Conservation (phyloP, 2,329 filamentous ascomycete genomes). For the Aureobasidium sp. region DNA sequence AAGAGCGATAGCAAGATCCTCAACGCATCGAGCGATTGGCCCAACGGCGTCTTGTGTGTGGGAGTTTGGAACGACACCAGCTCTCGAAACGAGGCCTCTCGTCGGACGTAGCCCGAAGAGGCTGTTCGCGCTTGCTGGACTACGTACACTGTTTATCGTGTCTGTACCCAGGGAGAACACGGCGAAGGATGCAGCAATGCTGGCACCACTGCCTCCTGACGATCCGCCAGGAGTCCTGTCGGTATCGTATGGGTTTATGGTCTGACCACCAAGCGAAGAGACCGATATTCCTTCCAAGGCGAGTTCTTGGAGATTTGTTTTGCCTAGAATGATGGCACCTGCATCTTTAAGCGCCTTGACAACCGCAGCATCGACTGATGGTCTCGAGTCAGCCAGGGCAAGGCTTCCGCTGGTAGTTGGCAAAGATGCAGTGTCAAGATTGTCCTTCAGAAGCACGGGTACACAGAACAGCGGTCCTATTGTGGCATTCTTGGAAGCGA, state of each 20-base stretch:
- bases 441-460: constrained; percentile 58
- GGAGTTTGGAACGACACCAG: constrained; percentile 27
- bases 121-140: constrained; percentile 54
- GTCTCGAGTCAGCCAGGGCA: constrained; percentile 43
- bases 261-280: constrained; percentile 58
- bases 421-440: constrained; percentile 50
- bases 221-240: constrained; percentile 59
- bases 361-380: constrained; percentile 29
- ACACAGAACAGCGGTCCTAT: constrained; percentile 52
- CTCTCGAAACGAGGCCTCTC: constrained; percentile 25
- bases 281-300: constrained; percentile 57
- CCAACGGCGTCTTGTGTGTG: constrained; percentile 29
- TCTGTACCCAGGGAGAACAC: constrained; percentile 39
- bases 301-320: constrained; percentile 49
- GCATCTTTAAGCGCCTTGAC: constrained; percentile 27
- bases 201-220: constrained; percentile 56
- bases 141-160: constrained; percentile 53
- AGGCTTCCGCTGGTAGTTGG: constrained; percentile 51
- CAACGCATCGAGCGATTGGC: constrained; percentile 26
- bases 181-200: constrained; percentile 51
- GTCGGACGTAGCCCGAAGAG: constrained; percentile 53
- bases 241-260: constrained; percentile 58
- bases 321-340: constrained; percentile 29
- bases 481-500: constrained; percentile 43
- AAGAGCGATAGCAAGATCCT: constrained; percentile 27